Evolutionary conservation across 2,329 filamentous ascomycete species (phyloP).

Genomic region (Cladophialophora chaetospira): DNA sequence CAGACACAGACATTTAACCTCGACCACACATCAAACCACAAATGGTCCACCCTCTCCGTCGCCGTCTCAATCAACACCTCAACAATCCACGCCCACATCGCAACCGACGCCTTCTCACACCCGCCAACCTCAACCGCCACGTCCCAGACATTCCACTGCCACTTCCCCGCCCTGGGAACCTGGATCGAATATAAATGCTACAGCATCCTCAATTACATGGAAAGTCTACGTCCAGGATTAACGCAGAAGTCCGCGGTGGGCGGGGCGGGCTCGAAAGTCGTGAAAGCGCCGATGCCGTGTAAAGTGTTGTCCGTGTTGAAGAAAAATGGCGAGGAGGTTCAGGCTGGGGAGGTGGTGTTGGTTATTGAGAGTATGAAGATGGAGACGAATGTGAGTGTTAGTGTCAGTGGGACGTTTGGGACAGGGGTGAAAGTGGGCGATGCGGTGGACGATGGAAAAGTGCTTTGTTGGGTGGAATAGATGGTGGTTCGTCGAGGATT

Average conservation of each 20-base stretch:
- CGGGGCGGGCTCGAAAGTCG: conserved; percentile 14
- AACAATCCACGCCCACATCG: conserved; percentile 32
- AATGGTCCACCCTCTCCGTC: conserved; percentile 15
- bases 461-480: conserved; percentile 36
- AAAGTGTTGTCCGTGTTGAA: conserved; percentile 40
- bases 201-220: conserved; percentile 36
- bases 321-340: conserved; percentile 37
- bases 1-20: neutral
- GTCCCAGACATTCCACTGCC: conserved; percentile 33
- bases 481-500: too few relatives aligned
- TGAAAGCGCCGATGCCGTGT: conserved; percentile 42
- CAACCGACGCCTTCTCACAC: conserved; percentile 16
- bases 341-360: conserved; percentile 39
- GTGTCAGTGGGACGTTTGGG: conserved; percentile 36
- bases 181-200: conserved; percentile 35
- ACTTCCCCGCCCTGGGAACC: conserved; percentile 38
- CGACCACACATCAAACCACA: conserved; percentile 20
- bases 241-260: conserved; percentile 25
- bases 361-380: conserved; percentile 50
- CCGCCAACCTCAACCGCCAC: neutral
- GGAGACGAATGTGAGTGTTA: conserved; percentile 40
- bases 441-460: conserved; percentile 39
- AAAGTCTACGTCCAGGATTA: conserved; percentile 30
- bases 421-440: conserved; percentile 36
- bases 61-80: conserved; percentile 32